Evolutionary conservation across 2,329 filamentous ascomycete genomes (phyloP).

Genomic region (Septoria linicola): DNA sequence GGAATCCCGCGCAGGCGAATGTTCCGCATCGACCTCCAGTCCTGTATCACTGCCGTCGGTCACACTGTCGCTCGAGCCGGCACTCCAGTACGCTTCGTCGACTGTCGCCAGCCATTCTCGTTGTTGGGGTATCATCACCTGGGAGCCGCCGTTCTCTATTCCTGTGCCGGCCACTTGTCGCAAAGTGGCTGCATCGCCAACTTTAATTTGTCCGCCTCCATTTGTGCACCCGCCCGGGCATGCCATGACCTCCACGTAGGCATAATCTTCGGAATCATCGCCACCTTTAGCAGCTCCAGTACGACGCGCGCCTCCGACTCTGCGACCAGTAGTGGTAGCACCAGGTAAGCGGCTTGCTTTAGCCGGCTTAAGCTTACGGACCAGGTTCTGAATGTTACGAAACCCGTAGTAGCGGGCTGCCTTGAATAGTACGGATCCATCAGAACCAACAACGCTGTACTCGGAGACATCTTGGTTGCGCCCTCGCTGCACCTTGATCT

Average conservation of each 20-base stretch:
- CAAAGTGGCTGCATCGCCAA: conserved; percentile 66
- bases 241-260: conserved; percentile 99
- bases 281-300: conserved; percentile 39
- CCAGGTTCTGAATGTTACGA: conserved; percentile 96
- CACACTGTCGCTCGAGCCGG: conserved; percentile 29
- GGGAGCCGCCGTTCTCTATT: conserved; percentile 39
- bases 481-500: conserved; percentile 69
- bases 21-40: conserved; percentile 24
- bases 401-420: conserved; percentile 95
- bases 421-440: conserved; percentile 60
- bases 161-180: conserved; percentile 37
- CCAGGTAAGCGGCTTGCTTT: conserved; percentile 77
- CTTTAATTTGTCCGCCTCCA: conserved; percentile 91
- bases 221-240: conserved; percentile 99
- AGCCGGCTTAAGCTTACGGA: conserved; percentile 83
- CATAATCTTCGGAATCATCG: conserved; percentile 59
- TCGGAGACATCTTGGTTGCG: conserved; percentile 91
- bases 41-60: conserved; percentile 12
- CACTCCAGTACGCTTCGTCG: conserved; percentile 52
- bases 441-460: conserved; percentile 63
- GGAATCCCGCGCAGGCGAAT: conserved; percentile 26
- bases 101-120: conserved; percentile 80
- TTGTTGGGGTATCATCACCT: conserved; percentile 65
- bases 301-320: conserved; percentile 45
- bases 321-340: conserved; percentile 56